Conservation (phyloP, 495 filamentous ascomycete genomes). For the Terfezia claveryi region DNA sequence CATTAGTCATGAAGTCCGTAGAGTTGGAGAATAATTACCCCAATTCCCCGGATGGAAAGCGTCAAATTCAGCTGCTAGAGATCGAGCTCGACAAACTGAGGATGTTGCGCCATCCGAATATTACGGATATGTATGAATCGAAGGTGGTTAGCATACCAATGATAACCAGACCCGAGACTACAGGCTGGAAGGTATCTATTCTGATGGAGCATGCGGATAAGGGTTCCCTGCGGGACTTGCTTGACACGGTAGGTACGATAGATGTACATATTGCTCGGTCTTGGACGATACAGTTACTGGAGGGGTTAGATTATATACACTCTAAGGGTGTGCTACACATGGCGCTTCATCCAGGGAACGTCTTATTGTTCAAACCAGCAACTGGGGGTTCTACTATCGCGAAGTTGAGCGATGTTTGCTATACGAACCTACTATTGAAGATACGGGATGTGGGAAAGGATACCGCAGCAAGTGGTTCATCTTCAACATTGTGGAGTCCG, state of each 20-base stretch:
- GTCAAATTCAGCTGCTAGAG: constrained; percentile 42
- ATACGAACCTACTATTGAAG: constrained; percentile 37
- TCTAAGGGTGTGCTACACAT: constrained; percentile 61
- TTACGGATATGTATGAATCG: constrained; percentile 60
- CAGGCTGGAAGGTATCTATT: constrained; percentile 55
- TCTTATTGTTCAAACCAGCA: constrained; percentile 42
- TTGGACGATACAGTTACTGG: constrained; percentile 78
- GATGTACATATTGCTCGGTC: constrained; percentile 48
- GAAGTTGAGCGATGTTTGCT: constrained; percentile 49
- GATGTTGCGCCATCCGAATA: constrained; percentile 50
- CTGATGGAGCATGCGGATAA: constrained; percentile 60
- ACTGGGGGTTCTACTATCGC: constrained; percentile 34
- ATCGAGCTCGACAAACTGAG: constrained; percentile 47
- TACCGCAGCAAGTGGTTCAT: constrained; percentile 30
- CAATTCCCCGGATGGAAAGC: constrained; percentile 37
- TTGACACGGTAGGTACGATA: constrained; percentile 55
- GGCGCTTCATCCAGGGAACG: constrained; percentile 50
- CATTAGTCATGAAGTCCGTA: constrained; percentile 47
- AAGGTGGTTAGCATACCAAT: constrained; percentile 36
- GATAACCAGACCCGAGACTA: constrained; percentile 23
- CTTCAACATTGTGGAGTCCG: constrained; percentile 62
- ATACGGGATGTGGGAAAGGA: constrained; percentile 29
- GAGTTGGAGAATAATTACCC: constrained; percentile 34
- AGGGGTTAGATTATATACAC: constrained; percentile 71
- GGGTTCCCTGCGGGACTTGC: constrained; percentile 58